These are phyloP conservation scores for Lonicera japonica DNA, from an alignment of 129 eudicot genomes.

Conservation along the genomic window DNA sequence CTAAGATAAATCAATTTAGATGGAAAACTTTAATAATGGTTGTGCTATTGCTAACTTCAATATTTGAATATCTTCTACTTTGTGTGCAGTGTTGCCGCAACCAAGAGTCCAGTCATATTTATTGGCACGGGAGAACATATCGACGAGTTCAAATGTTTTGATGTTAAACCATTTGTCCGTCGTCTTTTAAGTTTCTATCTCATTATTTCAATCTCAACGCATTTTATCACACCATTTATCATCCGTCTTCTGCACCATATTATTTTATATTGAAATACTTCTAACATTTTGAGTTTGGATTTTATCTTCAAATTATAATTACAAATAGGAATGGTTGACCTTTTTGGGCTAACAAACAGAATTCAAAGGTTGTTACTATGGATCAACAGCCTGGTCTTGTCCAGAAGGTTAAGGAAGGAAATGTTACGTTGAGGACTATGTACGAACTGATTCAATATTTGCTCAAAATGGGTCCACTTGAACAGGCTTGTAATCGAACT, in stretches of 20 bases:
- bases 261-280: background rate
- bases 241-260: background rate
- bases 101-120: conserved; percentile 88
- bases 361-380: conserved; percentile 92
- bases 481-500: conserved; percentile 74
- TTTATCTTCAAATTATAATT: background rate
- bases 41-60: too few species aligned
- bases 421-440: conserved; percentile 74
- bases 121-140: conserved; percentile 98
- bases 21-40: too few species aligned
- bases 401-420: conserved; percentile 80
- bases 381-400: conserved; percentile 92
- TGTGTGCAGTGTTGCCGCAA: conserved; percentile 84
- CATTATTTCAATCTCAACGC: too few species aligned
- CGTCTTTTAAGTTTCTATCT: conserved; percentile 70
- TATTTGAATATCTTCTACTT: background rate
- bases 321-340: conserved; percentile 77
- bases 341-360: conserved; percentile 83
- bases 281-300: background rate
- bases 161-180: conserved; percentile 85
- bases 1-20: too few species aligned
- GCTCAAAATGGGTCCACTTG: conserved; percentile 85
- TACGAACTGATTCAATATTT: conserved; percentile 71
- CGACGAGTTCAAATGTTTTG: conserved; percentile 91
- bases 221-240: too few species aligned